Percentiles rank a stretch among this genome's conserved stretches.
Evolutionary conservation across 257 asterid genomes (phyloP).

Genomic region (Parsonsia alboflavescens): DNA sequence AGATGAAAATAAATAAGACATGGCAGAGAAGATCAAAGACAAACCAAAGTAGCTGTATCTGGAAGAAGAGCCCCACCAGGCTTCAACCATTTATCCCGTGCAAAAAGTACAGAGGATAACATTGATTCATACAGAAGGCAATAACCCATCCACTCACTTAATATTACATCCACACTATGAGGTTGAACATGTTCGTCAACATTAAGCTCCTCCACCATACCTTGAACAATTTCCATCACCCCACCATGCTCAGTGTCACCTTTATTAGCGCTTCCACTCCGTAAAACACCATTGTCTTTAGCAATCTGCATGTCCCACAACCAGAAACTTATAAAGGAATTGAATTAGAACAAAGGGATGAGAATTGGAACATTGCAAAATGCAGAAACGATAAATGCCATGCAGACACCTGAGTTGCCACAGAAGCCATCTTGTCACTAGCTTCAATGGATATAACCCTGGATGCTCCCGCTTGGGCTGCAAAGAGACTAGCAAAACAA

Average conservation of each 20-base stretch:
- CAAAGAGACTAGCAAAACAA: slow-evolving; percentile 65
- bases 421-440: slow-evolving; percentile 86
- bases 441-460: slow-evolving; percentile 88
- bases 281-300: slow-evolving; percentile 56
- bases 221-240: slow-evolving; percentile 63
- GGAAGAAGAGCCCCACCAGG: slow-evolving; percentile 97
- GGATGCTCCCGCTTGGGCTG: slow-evolving; percentile 95
- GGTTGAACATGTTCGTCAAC: slow-evolving; percentile 39
- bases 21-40: slow-evolving; percentile 18
- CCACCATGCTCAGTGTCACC: slow-evolving; percentile 32
- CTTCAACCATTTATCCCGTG: slow-evolving; percentile 92
- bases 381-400: slow-evolving; percentile 6
- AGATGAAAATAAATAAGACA: slow-evolving; percentile 5
- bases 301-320: slow-evolving; percentile 54
- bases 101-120: slow-evolving; percentile 82
- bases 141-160: slow-evolving; percentile 99
- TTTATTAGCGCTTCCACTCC: slow-evolving; percentile 22
- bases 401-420: slow-evolving; percentile 67
- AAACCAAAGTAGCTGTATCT: slow-evolving; percentile 88
- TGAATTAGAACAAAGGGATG: slow-evolving; percentile 13
- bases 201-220: slow-evolving; percentile 84
- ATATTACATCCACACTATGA: slow-evolving; percentile 67
- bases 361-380: slow-evolving; percentile 6
- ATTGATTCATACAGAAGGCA: slow-evolving; percentile 94
- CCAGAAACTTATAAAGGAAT: background rate